Evolutionary conservation across 352 stramenopile genomes (phyloP).

Genomic region (Pythium rhizo-oryzae): DNA sequence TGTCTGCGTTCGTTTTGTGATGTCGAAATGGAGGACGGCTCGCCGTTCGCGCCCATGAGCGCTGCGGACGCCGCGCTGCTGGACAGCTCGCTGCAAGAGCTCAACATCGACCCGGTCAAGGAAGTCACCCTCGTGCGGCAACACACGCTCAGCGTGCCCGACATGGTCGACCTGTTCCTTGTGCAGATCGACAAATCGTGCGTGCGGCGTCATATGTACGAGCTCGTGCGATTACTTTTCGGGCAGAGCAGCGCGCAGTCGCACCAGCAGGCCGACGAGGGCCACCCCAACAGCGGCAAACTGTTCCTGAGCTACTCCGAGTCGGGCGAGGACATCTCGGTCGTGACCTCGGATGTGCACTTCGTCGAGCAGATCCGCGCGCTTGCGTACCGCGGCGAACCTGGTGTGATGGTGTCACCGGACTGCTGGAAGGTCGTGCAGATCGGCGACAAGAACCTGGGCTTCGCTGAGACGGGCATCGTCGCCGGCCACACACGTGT

Average conservation of each 20-base stretch:
- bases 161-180: conserved; percentile 50
- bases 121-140: conserved; percentile 41
- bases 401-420: conserved; percentile 60
- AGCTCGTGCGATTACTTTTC: conserved; percentile 59
- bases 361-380: conserved; percentile 46
- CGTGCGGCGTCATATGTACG: conserved; percentile 57
- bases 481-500: conserved; percentile 65
- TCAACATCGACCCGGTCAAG: conserved; percentile 14
- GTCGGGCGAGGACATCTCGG: conserved; percentile 55
- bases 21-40: conserved; percentile 52
- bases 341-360: conserved; percentile 51
- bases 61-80: conserved; percentile 8
- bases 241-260: conserved; percentile 5
- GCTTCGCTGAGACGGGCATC: conserved; percentile 63
- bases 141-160: conserved; percentile 58
- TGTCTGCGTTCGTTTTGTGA: conserved; percentile 61
- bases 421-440: conserved; percentile 70
- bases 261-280: background rate
- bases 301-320: conserved; percentile 68
- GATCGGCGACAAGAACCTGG: conserved; percentile 61
- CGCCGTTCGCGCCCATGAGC: conserved; percentile 19
- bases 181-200: conserved; percentile 53
- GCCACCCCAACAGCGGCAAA: conserved; percentile 18
- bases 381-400: conserved; percentile 39
- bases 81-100: background rate